Evolutionary conservation across 495 filamentous ascomycete genomes (phyloP), one percentile per base, ranked within the genome.

Genomic region (Penicillium nucicola): DNA sequence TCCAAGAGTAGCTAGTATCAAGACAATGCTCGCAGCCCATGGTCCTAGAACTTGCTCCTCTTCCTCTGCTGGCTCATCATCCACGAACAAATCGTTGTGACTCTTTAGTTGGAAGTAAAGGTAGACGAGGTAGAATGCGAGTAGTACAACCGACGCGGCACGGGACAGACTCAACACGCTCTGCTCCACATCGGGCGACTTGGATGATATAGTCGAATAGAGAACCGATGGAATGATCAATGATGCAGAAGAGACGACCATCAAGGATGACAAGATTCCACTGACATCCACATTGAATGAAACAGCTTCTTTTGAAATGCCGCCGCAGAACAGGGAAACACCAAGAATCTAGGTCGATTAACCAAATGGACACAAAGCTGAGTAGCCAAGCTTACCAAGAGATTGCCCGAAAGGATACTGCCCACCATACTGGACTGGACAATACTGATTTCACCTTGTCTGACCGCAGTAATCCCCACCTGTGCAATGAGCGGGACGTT

Each of bases 111-210:
- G 58, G 53, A 71, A 90, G 23, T 87, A 58, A 31, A 92, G 77
- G 54, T 89, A 92, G 3, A 88, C 70, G 33, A 81, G 60, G 61
- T 92, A 92, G 9, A 90, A 77, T 31, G 85, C 32, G 5, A 92
- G 71, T 2, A 90, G 71, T 25, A 90, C 76, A 14, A 59, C 54
- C 3, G 67, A 57, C 17, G 56, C 59, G 10, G 55, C 58, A 13
- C 52, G 63, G 25, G 60, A 62, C 7, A 70, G 38, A 30, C n/a
- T 49, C 9, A 62, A 35, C 14, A 62, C 84, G 53, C 83, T 84
- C 7, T 71, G 59, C 32, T 84, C 70, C 20, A 83, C 63, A 0
- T 53, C 47, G 7, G 35, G 20, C 5, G 22, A 46, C 34, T 58
- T 53, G 18, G 48, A 50, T 15, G 53, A 40, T 23, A 53, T 56